Evolutionary conservation across 768 basidiomycete species (phyloP).

Genomic region (Pisolithus albus): DNA sequence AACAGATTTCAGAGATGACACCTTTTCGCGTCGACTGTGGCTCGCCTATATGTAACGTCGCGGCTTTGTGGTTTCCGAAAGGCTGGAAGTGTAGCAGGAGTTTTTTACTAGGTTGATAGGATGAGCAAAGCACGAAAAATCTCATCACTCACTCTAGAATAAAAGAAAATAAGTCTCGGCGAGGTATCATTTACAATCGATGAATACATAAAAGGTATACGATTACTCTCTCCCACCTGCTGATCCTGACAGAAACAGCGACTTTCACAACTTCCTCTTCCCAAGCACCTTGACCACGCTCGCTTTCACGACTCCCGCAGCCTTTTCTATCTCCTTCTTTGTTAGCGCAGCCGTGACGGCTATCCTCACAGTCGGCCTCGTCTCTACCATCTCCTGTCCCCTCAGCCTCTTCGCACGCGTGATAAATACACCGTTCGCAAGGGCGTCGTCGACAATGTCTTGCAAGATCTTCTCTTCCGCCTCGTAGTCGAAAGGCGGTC

Average conservation of each 20-base stretch:
- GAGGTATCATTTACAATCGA: constrained; percentile 10
- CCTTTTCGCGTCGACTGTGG: no score
- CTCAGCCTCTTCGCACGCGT: constrained; percentile 77
- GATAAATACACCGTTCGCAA: constrained; percentile 76
- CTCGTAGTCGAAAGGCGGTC: constrained; percentile 40
- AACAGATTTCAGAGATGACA: no score
- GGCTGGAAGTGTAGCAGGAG: no score
- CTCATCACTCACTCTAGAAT: no score
- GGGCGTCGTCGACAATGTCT: constrained; percentile 85
- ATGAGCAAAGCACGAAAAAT: neutral
- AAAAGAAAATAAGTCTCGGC: no score
- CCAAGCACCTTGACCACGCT: constrained; percentile 69
- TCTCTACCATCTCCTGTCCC: constrained; percentile 79
- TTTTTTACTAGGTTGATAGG: no score
- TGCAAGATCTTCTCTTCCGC: constrained; percentile 78
- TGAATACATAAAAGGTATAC: constrained; percentile 22
- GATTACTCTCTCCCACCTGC: constrained; percentile 9
- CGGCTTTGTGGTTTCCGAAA: no score
- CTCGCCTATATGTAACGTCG: no score
- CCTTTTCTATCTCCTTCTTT: constrained; percentile 90
- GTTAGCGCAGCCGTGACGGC: constrained; percentile 71
- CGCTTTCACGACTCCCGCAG: constrained; percentile 63
- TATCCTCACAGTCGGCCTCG: constrained; percentile 79
- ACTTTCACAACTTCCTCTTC: constrained; percentile 31
- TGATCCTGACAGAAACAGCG: no score